Conservation (phyloP, 257 asterid genomes). For the Primulina eburnea region DNA sequence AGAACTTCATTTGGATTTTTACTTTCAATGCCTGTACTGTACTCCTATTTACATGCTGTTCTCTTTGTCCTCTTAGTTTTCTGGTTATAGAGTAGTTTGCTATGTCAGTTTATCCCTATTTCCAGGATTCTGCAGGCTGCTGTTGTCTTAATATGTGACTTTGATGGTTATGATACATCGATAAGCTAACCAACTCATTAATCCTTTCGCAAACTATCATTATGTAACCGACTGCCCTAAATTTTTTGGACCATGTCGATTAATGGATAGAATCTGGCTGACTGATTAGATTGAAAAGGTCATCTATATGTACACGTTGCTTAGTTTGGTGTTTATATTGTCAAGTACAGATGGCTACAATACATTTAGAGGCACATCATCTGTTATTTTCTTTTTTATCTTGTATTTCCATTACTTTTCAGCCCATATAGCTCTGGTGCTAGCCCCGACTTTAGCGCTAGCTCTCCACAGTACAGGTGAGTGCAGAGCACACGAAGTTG, state of each 20-base stretch:
- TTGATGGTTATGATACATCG: not conserved
- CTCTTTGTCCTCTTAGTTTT: not conserved
- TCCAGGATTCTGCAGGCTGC: not conserved
- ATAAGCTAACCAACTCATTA: not conserved
- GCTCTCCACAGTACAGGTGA: conserved; percentile 91
- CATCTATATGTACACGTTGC: not conserved
- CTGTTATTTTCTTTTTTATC: not conserved
- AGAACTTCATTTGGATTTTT: not conserved
- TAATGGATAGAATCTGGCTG: not conserved
- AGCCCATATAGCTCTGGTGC: conserved; percentile 71
- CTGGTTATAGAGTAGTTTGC: not conserved
- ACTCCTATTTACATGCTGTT: not conserved
- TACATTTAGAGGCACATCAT: not conserved
- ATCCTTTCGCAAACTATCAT: not conserved
- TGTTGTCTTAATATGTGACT: not conserved
- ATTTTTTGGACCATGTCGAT: not conserved
- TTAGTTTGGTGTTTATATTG: not conserved
- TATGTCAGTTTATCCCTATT: not conserved
- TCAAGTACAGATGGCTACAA: not conserved
- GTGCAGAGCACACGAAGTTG: conserved; percentile 6
- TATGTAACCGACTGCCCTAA: not conserved
- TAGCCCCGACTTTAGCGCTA: conserved; percentile 78
- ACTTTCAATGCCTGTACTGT: not conserved
- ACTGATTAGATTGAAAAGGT: not conserved
- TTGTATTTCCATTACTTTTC: conserved; percentile 30